Conservation (phyloP, 2,329 filamentous ascomycete species). For the Fusarium beomiforme region DNA sequence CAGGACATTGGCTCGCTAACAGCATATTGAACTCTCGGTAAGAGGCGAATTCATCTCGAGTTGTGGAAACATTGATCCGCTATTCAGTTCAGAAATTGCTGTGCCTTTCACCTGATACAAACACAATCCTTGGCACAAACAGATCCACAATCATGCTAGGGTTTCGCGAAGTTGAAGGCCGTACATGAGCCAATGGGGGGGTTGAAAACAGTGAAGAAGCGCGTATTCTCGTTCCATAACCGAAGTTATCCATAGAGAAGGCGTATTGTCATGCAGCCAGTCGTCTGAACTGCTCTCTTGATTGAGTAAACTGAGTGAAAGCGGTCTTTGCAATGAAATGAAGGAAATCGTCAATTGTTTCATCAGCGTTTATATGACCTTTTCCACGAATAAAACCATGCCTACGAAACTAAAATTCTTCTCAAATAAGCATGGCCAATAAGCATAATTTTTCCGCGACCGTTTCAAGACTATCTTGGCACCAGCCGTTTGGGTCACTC, state of each 20-base stretch:
- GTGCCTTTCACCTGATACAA: background rate
- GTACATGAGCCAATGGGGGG: background rate
- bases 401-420: background rate
- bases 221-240: background rate
- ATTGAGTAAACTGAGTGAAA: too few species aligned
- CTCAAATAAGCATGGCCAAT: background rate
- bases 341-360: background rate
- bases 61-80: background rate
- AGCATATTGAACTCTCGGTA: too few species aligned
- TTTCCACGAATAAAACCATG: background rate
- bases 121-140: background rate
- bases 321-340: background rate
- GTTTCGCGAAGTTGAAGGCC: background rate
- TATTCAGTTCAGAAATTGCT: background rate
- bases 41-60: background rate
- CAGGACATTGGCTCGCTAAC: background rate
- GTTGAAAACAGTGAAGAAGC: background rate
- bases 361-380: background rate
- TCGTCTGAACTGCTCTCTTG: background rate
- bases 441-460: background rate
- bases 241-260: background rate
- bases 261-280: rapidly evolving
- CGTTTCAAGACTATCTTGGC: constrained; percentile 1
- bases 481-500: background rate
- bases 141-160: background rate